Percentiles rank a stretch among this genome's conserved stretches.
Conservation (phyloP, 2,329 filamentous ascomycete genomes). For the Pseudogymnoascus sp. region DNA sequence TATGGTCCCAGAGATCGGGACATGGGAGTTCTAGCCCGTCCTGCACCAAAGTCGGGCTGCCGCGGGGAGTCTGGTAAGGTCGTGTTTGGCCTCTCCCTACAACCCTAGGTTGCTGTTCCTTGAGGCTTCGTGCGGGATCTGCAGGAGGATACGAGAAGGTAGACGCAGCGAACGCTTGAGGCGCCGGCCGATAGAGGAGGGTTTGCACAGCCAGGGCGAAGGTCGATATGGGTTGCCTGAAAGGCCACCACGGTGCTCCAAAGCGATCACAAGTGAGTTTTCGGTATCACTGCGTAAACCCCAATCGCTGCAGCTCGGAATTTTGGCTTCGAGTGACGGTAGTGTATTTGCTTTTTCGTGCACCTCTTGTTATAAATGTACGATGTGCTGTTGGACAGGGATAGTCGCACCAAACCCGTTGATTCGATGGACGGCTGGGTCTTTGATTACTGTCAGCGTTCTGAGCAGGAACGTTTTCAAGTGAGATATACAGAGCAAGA, state of each 20-base stretch:
- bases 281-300: neutral
- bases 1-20: constrained; percentile 44
- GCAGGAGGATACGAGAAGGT: constrained; percentile 14
- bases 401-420: neutral
- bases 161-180: constrained; percentile 10
- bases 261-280: neutral
- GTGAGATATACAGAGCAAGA: neutral
- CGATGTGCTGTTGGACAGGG: constrained; percentile 5
- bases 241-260: neutral
- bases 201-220: constrained; percentile 37
- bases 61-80: constrained; percentile 17
- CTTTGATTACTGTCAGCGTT: neutral
- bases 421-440: neutral
- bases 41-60: neutral
- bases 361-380: constrained; percentile 4
- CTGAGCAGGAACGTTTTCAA: neutral
- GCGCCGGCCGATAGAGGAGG: constrained; percentile 27
- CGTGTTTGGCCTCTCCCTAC: constrained; percentile 19
- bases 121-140: constrained; percentile 12
- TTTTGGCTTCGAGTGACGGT: neutral
- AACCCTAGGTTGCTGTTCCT: constrained; percentile 17
- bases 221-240: constrained; percentile 6
- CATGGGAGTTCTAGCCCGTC: constrained; percentile 44
- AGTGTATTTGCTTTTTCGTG: neutral
- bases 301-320: neutral